Percentiles rank a stretch among this genome's conserved stretches.
These are phyloP conservation scores for Coemansia sp. DNA, from an alignment of 192 early-diverging fungal species.

Conservation along the genomic window DNA sequence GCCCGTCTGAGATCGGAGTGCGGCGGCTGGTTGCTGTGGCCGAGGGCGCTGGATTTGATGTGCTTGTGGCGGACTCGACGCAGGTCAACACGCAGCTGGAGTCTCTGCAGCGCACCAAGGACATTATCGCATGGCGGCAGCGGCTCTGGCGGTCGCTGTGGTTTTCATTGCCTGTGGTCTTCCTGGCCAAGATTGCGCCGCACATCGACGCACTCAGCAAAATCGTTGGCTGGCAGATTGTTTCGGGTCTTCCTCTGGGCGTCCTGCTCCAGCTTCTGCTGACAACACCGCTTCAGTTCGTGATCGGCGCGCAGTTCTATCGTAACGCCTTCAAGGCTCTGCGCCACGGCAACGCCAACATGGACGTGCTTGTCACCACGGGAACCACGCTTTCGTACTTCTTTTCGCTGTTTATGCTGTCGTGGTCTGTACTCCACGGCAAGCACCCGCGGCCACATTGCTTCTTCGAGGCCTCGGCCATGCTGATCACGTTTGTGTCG, in stretches of 20 bases:
- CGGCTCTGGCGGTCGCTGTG: conserved; percentile 66
- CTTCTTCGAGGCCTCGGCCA: conserved; percentile 93
- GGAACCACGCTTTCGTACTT: conserved; percentile 85
- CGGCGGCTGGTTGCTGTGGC: conserved; percentile 81
- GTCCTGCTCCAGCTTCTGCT: conserved; percentile 70
- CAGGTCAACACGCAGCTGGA: conserved; percentile 82
- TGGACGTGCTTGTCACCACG: conserved; percentile 92
- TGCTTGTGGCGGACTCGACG: conserved; percentile 64
- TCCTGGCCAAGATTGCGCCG: conserved; percentile 61
- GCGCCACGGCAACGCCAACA: conserved; percentile 83
- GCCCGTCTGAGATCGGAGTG: conserved; percentile 64
- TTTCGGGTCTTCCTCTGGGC: conserved; percentile 69
- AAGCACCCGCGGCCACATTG: conserved; percentile 67
- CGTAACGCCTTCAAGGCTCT: conserved; percentile 76
- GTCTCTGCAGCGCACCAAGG: conserved; percentile 80
- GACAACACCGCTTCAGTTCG: conserved; percentile 94
- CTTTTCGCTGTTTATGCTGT: conserved; percentile 79
- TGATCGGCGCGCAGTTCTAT: conserved; percentile 81
- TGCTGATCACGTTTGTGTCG: conserved; percentile 91
- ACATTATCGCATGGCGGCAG: conserved; percentile 79
- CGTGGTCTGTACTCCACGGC: conserved; percentile 62
- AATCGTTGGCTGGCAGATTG: conserved; percentile 41
- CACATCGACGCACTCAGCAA: conserved; percentile 28
- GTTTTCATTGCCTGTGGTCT: conserved; percentile 82
- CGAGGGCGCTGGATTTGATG: conserved; percentile 81